These are phyloP conservation scores for Ulvella scutata DNA, from an alignment of 139 green algal species.

Conservation along the genomic window DNA sequence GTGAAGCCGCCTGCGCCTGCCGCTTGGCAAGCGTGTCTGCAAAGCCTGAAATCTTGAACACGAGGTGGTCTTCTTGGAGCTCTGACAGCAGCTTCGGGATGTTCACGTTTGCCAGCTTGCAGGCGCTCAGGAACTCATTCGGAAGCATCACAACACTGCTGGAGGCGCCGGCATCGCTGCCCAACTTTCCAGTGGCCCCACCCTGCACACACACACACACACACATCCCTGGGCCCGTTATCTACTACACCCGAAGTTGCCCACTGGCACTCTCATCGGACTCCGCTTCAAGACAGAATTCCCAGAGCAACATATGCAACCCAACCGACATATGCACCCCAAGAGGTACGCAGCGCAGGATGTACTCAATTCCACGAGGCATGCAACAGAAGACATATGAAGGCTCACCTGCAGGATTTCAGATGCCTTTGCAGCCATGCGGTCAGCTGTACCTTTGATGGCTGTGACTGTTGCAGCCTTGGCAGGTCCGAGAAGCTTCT, in stretches of 20 bases:
- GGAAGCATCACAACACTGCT: background rate
- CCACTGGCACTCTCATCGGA: background rate
- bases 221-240: background rate
- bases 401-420: background rate
- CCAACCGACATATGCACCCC: background rate
- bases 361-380: background rate
- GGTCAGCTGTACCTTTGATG: conserved; percentile 44
- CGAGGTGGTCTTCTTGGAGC: conserved; percentile 53
- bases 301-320: background rate
- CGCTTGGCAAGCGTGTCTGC: conserved; percentile 10
- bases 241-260: background rate
- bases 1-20: background rate
- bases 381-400: background rate
- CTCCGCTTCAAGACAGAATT: too few species aligned
- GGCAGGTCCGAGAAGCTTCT: conserved; percentile 29
- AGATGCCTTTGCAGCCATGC: conserved; percentile 14
- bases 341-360: background rate
- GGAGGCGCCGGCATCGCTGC: too few species aligned
- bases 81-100: conserved; percentile 67
- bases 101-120: conserved; percentile 78
- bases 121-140: conserved; percentile 49
- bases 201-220: background rate
- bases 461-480: conserved; percentile 34
- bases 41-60: conserved; percentile 64
- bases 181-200: conserved; percentile 5